Base-by-base conservation (phyloP, 2,329 filamentous ascomycete species). In the Exophiala sp. region DNA sequence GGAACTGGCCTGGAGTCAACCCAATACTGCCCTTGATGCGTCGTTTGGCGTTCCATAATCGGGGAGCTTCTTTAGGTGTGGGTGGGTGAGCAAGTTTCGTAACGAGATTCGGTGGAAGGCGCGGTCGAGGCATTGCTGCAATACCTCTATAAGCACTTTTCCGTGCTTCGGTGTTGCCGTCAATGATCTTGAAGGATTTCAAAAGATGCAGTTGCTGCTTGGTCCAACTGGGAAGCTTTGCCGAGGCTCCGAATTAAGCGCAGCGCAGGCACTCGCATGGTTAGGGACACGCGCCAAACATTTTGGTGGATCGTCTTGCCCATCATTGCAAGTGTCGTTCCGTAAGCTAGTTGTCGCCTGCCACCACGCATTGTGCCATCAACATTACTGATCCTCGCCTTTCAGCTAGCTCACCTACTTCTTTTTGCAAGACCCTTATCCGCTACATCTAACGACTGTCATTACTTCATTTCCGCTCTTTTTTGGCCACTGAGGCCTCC, bases 21-120 rank as follows among this genome's bases (percentile, higher is more conserved):
- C 54, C 58, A 32, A 49, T 52, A 38, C 43, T 57, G 39, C 47
- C 51, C 49, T 55, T 52, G 29, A 62, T 61, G 34, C 55, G 42
- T 49, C 60, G 47, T 52, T 62, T 63, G 29, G 60, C 62, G 46
- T 63, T 63, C 58, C 54, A 63, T 36, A 63, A 53, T 52, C 54
- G 52, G 11, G 61, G 59, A 4, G 54, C 57, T 29, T 55, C 36
- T 29, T 24, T 33, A 20, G 46, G 46, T 41, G 49, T 14, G 14
- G 14, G 14, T 10, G 43, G 52, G 16, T 21, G 33, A 14, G 34
- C 38, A 5, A 42, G 48, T 29, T 51, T 52, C 10, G 54, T 56
- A 5, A 46, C n/a, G 18, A 61, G 56, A 32, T 38, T 58, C 9
- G 55, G 47, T 2, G 54, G 58, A n/a, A 57, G 34, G 14, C 58